Evolutionary conservation across 495 filamentous ascomycete genomes (phyloP).

Genomic region (Astrothelium macrocarpum): DNA sequence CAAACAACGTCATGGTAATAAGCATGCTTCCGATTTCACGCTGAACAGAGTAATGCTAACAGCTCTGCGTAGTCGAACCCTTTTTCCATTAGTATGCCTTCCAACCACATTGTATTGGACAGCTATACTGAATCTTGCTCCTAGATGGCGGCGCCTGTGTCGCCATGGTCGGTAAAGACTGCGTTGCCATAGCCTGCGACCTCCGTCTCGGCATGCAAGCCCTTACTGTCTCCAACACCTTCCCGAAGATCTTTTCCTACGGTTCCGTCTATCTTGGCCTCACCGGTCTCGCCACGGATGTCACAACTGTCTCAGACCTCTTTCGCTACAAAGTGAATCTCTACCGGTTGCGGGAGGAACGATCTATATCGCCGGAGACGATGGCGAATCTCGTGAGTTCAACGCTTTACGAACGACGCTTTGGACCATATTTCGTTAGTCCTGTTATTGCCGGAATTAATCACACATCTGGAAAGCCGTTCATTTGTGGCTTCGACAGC

Average conservation of each 20-base stretch:
- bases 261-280: conserved; percentile 88
- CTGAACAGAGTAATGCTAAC: conserved; percentile 8
- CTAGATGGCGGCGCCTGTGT: conserved; percentile 92
- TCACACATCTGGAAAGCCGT: conserved; percentile 80
- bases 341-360: conserved; percentile 97
- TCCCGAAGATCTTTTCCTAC: conserved; percentile 99
- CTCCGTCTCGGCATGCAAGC: conserved; percentile 94
- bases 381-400: conserved; percentile 91
- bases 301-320: conserved; percentile 87
- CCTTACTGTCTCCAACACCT: conserved; percentile 97
- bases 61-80: conserved; percentile 22
- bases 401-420: conserved; percentile 84
- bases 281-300: conserved; percentile 92
- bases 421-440: conserved; percentile 91
- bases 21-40: not conserved
- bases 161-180: conserved; percentile 98
- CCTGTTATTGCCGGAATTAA: conserved; percentile 93
- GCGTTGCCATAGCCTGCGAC: conserved; percentile 97
- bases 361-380: conserved; percentile 84
- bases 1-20: conserved; percentile 6
- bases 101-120: conserved; percentile 9
- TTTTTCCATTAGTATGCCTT: conserved; percentile 74
- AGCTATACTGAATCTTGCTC: conserved; percentile 15
- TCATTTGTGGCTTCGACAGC: conserved; percentile 98
- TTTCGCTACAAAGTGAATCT: conserved; percentile 99